Evolutionary conservation across 202 grass and related monocot genomes (phyloP).

Genomic region (Setaria italica): DNA sequence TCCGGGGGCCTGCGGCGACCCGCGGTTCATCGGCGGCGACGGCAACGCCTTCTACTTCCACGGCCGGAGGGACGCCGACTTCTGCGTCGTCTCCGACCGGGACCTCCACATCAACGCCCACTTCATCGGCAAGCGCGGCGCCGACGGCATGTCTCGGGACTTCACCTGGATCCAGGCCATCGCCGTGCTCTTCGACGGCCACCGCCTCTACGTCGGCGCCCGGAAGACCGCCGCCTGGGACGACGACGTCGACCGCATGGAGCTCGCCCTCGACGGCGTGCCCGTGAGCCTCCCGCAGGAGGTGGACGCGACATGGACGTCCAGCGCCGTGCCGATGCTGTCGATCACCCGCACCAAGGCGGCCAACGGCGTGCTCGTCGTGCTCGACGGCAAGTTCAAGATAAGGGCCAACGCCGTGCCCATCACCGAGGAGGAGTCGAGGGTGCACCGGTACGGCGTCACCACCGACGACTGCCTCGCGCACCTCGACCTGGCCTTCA

Average conservation of each 20-base stretch:
- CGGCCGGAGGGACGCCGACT: constrained; percentile 56
- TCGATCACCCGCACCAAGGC: constrained; percentile 48
- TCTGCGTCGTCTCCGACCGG: constrained; percentile 60
- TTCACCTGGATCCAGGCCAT: constrained; percentile 88
- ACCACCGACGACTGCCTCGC: constrained; percentile 46
- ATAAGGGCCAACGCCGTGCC: constrained; percentile 56
- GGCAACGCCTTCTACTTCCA: constrained; percentile 80
- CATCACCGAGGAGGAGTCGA: constrained; percentile 52
- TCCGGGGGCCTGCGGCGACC: constrained; percentile 63
- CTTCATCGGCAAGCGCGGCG: constrained; percentile 63
- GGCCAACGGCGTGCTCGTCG: constrained; percentile 42
- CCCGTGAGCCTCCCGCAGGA: constrained; percentile 18
- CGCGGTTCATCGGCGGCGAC: constrained; percentile 62
- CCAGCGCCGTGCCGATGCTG: constrained; percentile 17
- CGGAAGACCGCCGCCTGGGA: constrained; percentile 55
- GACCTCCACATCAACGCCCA: constrained; percentile 71
- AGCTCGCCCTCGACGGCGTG: constrained; percentile 48
- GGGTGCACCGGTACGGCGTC: constrained; percentile 51
- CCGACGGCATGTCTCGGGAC: constrained; percentile 52
- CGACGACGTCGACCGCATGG: constrained; percentile 54
- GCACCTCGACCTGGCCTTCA: constrained; percentile 62
- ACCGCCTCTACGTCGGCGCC: constrained; percentile 58
- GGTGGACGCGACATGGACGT: constrained; percentile 38
- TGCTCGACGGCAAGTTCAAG: constrained; percentile 37
- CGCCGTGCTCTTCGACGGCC: constrained; percentile 64